Evolutionary conservation across 495 filamentous ascomycete genomes (phyloP).

Genomic region (Aspergillus biplanus): DNA sequence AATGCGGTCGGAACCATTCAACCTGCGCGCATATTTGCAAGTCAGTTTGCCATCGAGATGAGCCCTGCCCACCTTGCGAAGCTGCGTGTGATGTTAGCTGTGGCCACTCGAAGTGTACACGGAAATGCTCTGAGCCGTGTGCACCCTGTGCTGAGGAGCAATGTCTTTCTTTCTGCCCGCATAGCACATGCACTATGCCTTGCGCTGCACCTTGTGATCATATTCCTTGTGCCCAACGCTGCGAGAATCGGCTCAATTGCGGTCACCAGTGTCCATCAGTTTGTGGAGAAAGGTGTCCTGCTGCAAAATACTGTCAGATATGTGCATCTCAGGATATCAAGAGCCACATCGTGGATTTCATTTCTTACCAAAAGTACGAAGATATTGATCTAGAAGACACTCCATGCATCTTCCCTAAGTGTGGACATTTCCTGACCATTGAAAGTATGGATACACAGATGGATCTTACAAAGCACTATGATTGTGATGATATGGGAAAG

Average conservation of each 20-base stretch:
- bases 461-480: conserved; percentile 46
- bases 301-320: conserved; percentile 54
- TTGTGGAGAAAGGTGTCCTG: conserved; percentile 68
- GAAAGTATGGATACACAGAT: conserved; percentile 68
- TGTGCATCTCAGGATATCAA: conserved; percentile 51
- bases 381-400: conserved; percentile 61
- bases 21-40: conserved; percentile 65
- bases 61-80: conserved; percentile 56
- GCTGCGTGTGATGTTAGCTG: conserved; percentile 63
- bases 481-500: conserved; percentile 27
- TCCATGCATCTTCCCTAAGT: conserved; percentile 65
- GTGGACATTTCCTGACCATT: conserved; percentile 52
- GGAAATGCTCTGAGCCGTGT: conserved; percentile 67
- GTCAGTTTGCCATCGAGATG: conserved; percentile 55
- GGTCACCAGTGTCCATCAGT: conserved; percentile 70
- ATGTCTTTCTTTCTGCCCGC: conserved; percentile 62
- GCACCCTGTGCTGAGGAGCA: conserved; percentile 60
- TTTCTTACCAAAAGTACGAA: conserved; percentile 51
- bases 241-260: conserved; percentile 57
- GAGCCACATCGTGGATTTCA: conserved; percentile 55
- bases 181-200: conserved; percentile 63
- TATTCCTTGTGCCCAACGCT: conserved; percentile 69
- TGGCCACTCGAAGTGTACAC: conserved; percentile 61
- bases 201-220: conserved; percentile 63
- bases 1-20: conserved; percentile 55